These are phyloP conservation scores for Claviceps arundinis DNA, from an alignment of 2,329 filamentous ascomycete species.

Conservation along the genomic window DNA sequence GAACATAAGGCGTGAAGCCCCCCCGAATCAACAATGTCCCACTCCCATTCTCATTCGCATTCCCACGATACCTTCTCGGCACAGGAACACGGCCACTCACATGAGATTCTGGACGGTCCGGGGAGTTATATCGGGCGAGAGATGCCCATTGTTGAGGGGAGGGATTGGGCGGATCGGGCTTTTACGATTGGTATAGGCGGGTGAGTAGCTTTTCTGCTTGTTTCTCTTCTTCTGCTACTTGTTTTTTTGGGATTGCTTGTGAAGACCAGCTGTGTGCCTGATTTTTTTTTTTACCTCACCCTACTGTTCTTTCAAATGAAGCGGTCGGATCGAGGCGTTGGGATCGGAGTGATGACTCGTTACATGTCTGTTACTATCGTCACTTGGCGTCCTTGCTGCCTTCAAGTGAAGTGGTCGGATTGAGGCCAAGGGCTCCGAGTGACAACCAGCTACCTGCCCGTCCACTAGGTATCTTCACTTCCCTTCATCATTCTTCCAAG, in stretches of 20 bases:
- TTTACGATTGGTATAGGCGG: conserved; percentile 98
- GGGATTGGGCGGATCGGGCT: conserved; percentile 76
- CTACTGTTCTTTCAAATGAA: too few relatives aligned
- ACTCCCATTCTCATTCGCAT: conserved; percentile 43
- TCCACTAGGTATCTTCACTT: too few relatives aligned
- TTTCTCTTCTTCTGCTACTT: not conserved
- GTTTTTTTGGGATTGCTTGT: not conserved
- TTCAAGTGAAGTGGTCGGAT: too few relatives aligned
- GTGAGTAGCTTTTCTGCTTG: conserved; percentile 34
- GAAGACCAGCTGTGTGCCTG: not conserved
- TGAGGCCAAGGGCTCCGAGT: too few relatives aligned
- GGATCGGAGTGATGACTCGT: too few relatives aligned
- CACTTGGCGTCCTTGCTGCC: too few relatives aligned
- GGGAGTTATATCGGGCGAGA: conserved; percentile 82
- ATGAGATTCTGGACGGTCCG: conserved; percentile 89
- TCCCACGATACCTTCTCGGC: conserved; percentile 44
- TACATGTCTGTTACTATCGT: too few relatives aligned
- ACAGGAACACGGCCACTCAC: conserved; percentile 80
- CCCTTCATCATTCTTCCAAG: too few relatives aligned
- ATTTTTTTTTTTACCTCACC: too few relatives aligned
- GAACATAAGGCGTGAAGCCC: too few relatives aligned
- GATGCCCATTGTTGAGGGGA: conserved; percentile 82
- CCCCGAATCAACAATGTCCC: conserved; percentile 17
- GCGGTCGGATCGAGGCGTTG: too few relatives aligned
- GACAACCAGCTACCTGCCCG: too few relatives aligned